Base-by-base conservation (phyloP, 768 basidiomycete genomes). In the Pleurotus platypus region DNA sequence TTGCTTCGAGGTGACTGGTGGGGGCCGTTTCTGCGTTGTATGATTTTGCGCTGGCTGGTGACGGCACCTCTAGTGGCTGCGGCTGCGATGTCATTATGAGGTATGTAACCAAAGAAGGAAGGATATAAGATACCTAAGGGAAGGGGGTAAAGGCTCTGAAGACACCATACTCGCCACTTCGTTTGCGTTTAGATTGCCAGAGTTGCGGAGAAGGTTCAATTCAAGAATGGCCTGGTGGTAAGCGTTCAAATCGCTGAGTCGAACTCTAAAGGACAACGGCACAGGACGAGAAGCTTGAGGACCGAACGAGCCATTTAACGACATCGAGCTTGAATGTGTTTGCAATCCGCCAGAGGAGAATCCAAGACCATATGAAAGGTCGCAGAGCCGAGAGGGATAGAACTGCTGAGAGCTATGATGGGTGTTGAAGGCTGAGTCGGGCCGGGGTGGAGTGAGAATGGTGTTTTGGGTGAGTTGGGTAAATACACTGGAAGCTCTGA, bases 301-400 rank as follows among this genome's bases (percentile, higher is more conserved):
- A 13, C 22, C 20, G 24, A 24, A 22, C 51, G 51, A 54, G 39
- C 35, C 12, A 8, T 26, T 35, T 8, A 54, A n/a, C 39, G 51
- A 54, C 20, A 38, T 54, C 18, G 39, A 54, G 11, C 30, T 35
- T 35, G 30, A 35, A 22, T 37, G 51, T 13, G 51, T 40, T 42
- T 42, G 51, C 37, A 54, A 54, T 11, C 51, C 51, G 20, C 51
- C 42, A 12, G 51, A 40, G n/a, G 51, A 54, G 39, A 26, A 54
- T 11, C 30, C 30, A 11, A 35, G 30, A 24, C 51, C 42, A 24
- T 42, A 39, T 5, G 39, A 54, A 24, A 11, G 15, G 18, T 42
- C 39, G 20, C 24, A 24, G 22, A 22, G n/a, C 4, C 30, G 30
- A 35, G 30, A 9, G 20, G 27, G 20, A 26, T 38, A 38, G 27